Percentiles rank a stretch among this genome's conserved stretches.
Evolutionary conservation across 768 basidiomycete genomes (phyloP).

Genomic region (Psilocybe tampanensis): DNA sequence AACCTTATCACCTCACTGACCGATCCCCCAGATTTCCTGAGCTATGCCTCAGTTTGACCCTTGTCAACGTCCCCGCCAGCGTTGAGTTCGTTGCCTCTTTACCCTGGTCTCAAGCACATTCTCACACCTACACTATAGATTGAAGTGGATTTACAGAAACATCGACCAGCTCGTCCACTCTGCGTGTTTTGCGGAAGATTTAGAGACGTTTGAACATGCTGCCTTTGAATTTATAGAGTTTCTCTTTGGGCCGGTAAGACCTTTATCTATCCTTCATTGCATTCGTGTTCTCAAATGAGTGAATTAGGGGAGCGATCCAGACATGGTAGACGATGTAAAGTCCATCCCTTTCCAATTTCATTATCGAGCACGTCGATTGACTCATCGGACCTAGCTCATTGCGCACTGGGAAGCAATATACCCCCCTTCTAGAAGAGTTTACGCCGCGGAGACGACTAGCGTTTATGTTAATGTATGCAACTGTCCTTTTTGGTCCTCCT

Average conservation of each 20-base stretch:
- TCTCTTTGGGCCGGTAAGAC: conserved; percentile 56
- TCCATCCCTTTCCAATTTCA: neutral
- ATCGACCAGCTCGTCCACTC: conserved; percentile 63
- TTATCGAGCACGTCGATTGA: neutral
- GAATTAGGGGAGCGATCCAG: conserved; percentile 51
- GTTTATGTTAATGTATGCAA: conserved; percentile 61
- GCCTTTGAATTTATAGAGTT: conserved; percentile 60
- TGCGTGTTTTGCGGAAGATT: conserved; percentile 67
- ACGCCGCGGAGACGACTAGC: conserved; percentile 54
- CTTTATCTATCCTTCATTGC: neutral
- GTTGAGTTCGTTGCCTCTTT: conserved; percentile 52
- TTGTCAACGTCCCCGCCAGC: conserved; percentile 69
- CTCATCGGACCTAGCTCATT: conserved; percentile 49
- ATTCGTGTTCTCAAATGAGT: conserved; percentile 2
- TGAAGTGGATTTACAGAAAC: conserved; percentile 60
- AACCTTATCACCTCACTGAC: conserved; percentile 7
- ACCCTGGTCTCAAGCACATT: neutral
- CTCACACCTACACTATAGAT: conserved; percentile 35
- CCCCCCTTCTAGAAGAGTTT: conserved; percentile 56
- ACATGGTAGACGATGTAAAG: conserved; percentile 65
- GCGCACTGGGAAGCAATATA: conserved; percentile 61
- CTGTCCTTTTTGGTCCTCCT: neutral
- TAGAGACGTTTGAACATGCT: conserved; percentile 69
- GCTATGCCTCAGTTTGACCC: conserved; percentile 63
- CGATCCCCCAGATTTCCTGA: conserved; percentile 64